Conservation (phyloP, 2,329 filamentous ascomycete genomes). For the Phialemonium atrogriseum region DNA sequence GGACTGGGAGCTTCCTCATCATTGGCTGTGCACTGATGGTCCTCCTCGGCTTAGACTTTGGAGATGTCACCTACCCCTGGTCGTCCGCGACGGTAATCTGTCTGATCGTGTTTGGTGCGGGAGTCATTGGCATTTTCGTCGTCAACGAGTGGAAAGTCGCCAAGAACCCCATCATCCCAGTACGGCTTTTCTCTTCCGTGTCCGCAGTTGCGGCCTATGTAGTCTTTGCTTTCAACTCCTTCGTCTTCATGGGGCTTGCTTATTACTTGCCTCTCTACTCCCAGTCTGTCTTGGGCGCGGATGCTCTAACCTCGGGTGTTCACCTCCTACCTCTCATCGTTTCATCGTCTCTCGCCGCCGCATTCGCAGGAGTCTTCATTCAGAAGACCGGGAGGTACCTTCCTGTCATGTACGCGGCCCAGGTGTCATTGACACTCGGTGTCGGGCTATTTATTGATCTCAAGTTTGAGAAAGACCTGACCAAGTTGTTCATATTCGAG, state of each 20-base stretch:
- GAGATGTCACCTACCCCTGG: constrained; percentile 71
- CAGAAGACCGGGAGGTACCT: constrained; percentile 60
- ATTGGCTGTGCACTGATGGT: constrained; percentile 78
- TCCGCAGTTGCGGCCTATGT: constrained; percentile 59
- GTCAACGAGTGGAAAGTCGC: constrained; percentile 67
- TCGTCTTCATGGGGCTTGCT: constrained; percentile 67
- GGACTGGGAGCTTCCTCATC: constrained; percentile 48
- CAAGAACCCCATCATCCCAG: constrained; percentile 69
- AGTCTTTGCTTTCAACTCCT: constrained; percentile 64
- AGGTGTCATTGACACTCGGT: constrained; percentile 54
- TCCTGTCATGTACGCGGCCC: constrained; percentile 48
- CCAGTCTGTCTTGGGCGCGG: constrained; percentile 62
- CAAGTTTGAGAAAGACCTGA: constrained; percentile 40
- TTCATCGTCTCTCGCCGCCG: constrained; percentile 56
- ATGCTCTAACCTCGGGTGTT: constrained; percentile 64
- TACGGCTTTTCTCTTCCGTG: constrained; percentile 57
- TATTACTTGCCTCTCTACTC: constrained; percentile 86
- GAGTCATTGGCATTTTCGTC: constrained; percentile 58
- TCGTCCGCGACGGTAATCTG: constrained; percentile 65
- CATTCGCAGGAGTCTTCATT: constrained; percentile 46
- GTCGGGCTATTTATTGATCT: constrained; percentile 58
- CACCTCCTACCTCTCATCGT: constrained; percentile 66
- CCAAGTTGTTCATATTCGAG: constrained; percentile 52
- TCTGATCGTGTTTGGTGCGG: constrained; percentile 63
- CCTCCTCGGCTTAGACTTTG: constrained; percentile 77